Percentiles rank a stretch among this genome's conserved stretches.
Evolutionary conservation across 441 rosid genomes (phyloP).

Genomic region (Gossypium trilobum): DNA sequence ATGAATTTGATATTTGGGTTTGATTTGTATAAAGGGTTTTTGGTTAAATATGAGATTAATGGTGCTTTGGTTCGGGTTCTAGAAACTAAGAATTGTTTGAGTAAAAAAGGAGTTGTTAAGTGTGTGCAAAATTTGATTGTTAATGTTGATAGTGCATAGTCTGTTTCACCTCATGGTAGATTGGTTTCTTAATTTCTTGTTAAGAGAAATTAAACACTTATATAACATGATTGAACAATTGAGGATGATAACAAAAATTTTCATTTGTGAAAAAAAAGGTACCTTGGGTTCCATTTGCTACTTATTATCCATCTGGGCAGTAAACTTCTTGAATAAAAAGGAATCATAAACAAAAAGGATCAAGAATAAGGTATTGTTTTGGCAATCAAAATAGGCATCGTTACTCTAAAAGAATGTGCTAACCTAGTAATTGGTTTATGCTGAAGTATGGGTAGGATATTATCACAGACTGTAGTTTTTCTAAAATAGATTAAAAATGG

Average conservation of each 20-base stretch:
- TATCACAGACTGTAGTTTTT: conserved; percentile 33
- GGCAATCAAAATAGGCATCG: neutral
- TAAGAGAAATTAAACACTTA: conserved; percentile 10
- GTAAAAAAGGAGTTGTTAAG: conserved; percentile 45
- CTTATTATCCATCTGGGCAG: conserved; percentile 66
- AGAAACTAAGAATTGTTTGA: conserved; percentile 42
- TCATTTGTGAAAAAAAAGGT: conserved; percentile 1
- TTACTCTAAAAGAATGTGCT: conserved; percentile 13
- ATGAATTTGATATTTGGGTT: conserved; percentile 47
- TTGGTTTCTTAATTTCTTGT: conserved; percentile 42
- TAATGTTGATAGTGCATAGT: conserved; percentile 91
- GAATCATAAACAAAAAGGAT: conserved; percentile 11
- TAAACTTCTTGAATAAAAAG: conserved; percentile 50
- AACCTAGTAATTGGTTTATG: conserved; percentile 88
- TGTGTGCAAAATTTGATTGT: conserved; percentile 56
- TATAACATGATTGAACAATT: neutral
- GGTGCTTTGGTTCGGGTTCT: conserved; percentile 62
- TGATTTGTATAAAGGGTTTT: conserved; percentile 33
- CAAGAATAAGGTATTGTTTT: conserved; percentile 1
- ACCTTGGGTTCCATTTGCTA: conserved; percentile 45
- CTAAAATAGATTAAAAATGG: conserved; percentile 22
- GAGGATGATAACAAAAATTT: neutral
- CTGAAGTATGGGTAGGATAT: conserved; percentile 38
- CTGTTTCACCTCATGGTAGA: conserved; percentile 73
- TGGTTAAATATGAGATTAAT: conserved; percentile 57